A percentile compares a stretch with the other conserved stretches of the same genome.
Conservation (phyloP, 805 yeast genomes). For the Lipomyces spencermartinsiae region DNA sequence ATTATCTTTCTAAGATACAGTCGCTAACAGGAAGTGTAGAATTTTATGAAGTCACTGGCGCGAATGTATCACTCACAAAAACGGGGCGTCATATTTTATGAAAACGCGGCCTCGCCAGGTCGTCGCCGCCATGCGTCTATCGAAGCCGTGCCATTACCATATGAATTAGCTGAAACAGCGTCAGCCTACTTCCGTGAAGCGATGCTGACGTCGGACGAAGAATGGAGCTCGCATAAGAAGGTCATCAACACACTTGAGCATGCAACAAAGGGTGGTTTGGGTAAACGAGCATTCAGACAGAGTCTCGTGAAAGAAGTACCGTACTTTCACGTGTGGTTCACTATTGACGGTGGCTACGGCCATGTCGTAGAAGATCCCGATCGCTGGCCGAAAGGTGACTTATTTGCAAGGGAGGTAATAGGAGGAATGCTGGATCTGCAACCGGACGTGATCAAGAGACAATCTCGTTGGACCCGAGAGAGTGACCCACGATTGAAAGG, state of each 20-base stretch:
- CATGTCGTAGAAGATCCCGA: conserved; percentile 54
- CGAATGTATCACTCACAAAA: conserved; percentile 49
- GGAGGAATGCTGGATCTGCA: conserved; percentile 55
- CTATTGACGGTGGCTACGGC: conserved; percentile 56
- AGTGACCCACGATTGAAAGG: conserved; percentile 45
- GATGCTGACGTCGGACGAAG: conserved; percentile 49
- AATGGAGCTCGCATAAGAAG: conserved; percentile 50
- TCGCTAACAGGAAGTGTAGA: conserved; percentile 19
- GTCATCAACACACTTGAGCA: conserved; percentile 50
- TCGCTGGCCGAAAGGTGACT: conserved; percentile 56
- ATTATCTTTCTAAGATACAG: background rate
- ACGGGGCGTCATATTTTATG: conserved; percentile 55
- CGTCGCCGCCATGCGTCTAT: conserved; percentile 51
- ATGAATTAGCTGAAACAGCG: conserved; percentile 44
- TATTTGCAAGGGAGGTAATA: conserved; percentile 54
- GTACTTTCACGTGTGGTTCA: conserved; percentile 59
- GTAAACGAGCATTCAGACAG: conserved; percentile 44
- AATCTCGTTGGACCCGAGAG: conserved; percentile 43
- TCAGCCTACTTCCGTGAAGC: conserved; percentile 54
- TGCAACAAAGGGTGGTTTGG: conserved; percentile 38
- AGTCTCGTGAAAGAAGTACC: conserved; percentile 57
- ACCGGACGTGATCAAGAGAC: conserved; percentile 47
- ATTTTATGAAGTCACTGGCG: conserved; percentile 53
- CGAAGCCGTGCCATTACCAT: conserved; percentile 54
- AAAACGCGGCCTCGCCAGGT: conserved; percentile 47